Evolutionary conservation across 2,329 filamentous ascomycete genomes (phyloP), one percentile per base, ranked within the genome.

Genomic region (Chaetomium strumarium): DNA sequence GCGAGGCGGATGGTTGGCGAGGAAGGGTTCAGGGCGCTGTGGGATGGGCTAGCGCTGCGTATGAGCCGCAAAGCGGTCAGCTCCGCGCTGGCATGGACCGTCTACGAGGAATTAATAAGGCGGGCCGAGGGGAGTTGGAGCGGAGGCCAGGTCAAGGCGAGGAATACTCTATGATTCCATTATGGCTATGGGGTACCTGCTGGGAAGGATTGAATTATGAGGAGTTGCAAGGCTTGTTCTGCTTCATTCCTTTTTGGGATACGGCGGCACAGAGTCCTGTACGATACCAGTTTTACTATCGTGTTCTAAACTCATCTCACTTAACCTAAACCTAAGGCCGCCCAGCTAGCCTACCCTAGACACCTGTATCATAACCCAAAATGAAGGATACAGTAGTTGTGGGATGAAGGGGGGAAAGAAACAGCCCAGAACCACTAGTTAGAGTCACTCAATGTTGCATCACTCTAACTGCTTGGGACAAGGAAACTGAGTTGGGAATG

Each of bases 41-140:
- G 93, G 70, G 87, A 93, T 67, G 93, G 93, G 1, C 70, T 99
- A 51, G 88, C 81, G 1, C 73, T 99, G 60, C 80, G 93, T 52
- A 95, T 97, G 77, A 87, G 85, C 42, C 79, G 93, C 61, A 99
- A 99, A 70, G 92, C 90, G 5, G 71, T 96, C 41, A 96, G 91
- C 69, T 92, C 87, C 48, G 93, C 93, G n/a, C 76, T 97, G 60
- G 92, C 92, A 8, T 99, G 93, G 93, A 97, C 92, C 10, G 77
- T 96, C 38, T 99, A 99, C 66, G 93, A 99, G 72, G 92, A 96
- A 69, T 70, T 96, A 62, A 86, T 97, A 57, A 75, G 91, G 55
- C 78, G 87, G 61, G 86, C 86, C 17, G 73, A 76, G 59, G 49
- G 46, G 13, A 58, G 53, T 4, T 63, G 54, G 55, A 51, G 38